Conservation (phyloP, 176 grass and related monocot species). For the Carex myosuroides region DNA sequence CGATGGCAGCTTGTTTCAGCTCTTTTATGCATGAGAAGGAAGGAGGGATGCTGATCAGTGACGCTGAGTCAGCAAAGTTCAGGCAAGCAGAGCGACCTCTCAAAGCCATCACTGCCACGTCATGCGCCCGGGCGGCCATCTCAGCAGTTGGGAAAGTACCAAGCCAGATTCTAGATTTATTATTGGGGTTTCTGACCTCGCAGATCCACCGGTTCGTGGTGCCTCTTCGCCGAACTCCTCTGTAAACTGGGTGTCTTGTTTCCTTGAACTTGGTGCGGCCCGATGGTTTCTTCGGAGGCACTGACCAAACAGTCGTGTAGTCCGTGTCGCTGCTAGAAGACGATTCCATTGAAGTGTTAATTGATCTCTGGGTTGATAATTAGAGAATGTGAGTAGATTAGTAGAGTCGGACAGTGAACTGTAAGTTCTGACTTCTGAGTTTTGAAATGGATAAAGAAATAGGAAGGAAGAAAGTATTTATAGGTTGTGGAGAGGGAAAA, state of each 20-base stretch:
- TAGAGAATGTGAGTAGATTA: not conserved
- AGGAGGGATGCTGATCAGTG: conserved; percentile 26
- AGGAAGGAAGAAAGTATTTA: conserved; percentile 10
- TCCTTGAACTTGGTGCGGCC: conserved; percentile 82
- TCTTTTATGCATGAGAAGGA: not conserved
- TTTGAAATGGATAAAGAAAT: not conserved
- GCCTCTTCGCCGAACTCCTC: conserved; percentile 55
- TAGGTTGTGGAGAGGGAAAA: not conserved
- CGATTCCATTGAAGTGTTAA: not conserved
- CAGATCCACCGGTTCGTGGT: conserved; percentile 52
- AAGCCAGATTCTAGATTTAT: conserved; percentile 31
- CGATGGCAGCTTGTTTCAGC: conserved; percentile 33
- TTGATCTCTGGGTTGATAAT: not conserved
- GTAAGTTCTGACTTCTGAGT: not conserved
- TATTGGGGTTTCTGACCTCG: conserved; percentile 52
- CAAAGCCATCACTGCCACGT: conserved; percentile 27
- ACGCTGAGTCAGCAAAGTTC: conserved; percentile 54
- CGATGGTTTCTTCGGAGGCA: conserved; percentile 38
- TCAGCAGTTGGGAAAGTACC: conserved; percentile 28
- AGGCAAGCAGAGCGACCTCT: conserved; percentile 18
- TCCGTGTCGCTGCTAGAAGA: not conserved
- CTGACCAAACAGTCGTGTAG: not conserved
- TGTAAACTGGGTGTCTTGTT: conserved; percentile 78
- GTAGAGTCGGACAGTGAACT: not conserved
- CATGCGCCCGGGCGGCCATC: conserved; percentile 29